A percentile compares a stretch with the other conserved stretches of the same genome.
These are phyloP conservation scores for Cucurbitaria berberidis DNA, from an alignment of 2,329 filamentous ascomycete species.

Conservation along the genomic window DNA sequence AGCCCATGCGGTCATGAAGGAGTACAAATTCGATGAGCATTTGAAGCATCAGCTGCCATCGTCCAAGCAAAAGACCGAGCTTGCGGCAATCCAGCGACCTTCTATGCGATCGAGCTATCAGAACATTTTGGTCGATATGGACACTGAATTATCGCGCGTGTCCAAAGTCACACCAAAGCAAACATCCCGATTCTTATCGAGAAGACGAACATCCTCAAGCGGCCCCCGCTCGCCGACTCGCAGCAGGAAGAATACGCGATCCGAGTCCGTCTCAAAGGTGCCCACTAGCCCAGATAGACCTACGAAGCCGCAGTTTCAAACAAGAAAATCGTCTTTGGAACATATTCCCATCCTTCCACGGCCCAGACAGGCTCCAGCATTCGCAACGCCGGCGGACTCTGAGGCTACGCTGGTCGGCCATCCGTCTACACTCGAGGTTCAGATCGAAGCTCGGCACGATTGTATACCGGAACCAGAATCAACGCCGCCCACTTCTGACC, in stretches of 20 bases:
- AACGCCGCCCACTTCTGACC: constrained; percentile 16
- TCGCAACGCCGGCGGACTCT: constrained; percentile 31
- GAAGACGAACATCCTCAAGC: constrained; percentile 29
- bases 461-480: constrained; percentile 1
- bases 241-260: constrained; percentile 25
- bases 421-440: constrained; percentile 19
- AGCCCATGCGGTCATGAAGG: constrained; percentile 7
- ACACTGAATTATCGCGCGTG: constrained; percentile 30
- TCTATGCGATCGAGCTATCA: constrained; percentile 26
- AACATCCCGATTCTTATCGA: constrained; percentile 13
- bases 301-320: constrained; percentile 17
- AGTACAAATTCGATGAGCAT: constrained; percentile 44
- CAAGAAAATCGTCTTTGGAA: constrained; percentile 25
- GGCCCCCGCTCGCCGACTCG: constrained; percentile 23
- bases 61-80: constrained; percentile 14
- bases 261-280: constrained; percentile 19
- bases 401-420: constrained; percentile 36
- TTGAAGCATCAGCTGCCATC: constrained; percentile 36
- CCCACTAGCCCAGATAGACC: constrained; percentile 15
- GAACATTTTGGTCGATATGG: constrained; percentile 40
- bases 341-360: constrained; percentile 16
- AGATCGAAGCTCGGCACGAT: constrained; percentile 3
- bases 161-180: constrained; percentile 25
- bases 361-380: constrained; percentile 9
- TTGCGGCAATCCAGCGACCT: constrained; percentile 9